Evolutionary conservation across 306 rosid genomes (phyloP), one percentile per base, ranked within the genome.

Genomic region (Comarum palustre): DNA sequence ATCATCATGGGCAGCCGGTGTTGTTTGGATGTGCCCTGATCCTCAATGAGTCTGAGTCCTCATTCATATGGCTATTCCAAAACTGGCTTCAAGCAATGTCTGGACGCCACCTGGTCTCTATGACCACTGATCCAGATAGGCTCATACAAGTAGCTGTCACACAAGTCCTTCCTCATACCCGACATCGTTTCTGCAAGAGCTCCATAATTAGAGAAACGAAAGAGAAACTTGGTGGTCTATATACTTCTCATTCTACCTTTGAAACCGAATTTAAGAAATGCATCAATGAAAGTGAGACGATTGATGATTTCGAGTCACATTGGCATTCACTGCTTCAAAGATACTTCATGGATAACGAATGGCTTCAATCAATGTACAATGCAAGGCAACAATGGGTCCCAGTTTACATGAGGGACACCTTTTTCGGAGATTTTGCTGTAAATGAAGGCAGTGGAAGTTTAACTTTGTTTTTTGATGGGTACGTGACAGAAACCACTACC

Each of bases 61-160:
- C 96, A 15, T 82, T 84, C 63, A 55, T 83, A 72, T 92, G 97
- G 96, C 86, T 92, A 11, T 82, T 92, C 73, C 87, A 83, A 81
- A 84, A 93, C 32, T 92, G 96, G 96, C 89, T 92, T 69, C 83
- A 89, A 54, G 89, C 96, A 52, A 87, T 92, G 97, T 80, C 91
- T 73, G 91, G 85, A 74, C 84, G 57, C 32, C 77, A 51, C 58
- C 98, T 96, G 60, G 81, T 86, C 75, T 90, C 96, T 73, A 79
- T 93, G 41, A 93, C 93, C 70, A 88, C 93, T 14, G 90, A 88
- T 66, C 84, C 87, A 45, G 96, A 90, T 60, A 86, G 86, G 41
- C 76, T 78, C 38, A 79, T 86, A 68, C 93, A 90, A 80, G 91
- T 77, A 71, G 85, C 90, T 66, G 90, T 90, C 76, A 76, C 85